Evolutionary conservation across 371 early-diverging fungal genomes (phyloP).

Genomic region (Apophysomyces variabilis): DNA sequence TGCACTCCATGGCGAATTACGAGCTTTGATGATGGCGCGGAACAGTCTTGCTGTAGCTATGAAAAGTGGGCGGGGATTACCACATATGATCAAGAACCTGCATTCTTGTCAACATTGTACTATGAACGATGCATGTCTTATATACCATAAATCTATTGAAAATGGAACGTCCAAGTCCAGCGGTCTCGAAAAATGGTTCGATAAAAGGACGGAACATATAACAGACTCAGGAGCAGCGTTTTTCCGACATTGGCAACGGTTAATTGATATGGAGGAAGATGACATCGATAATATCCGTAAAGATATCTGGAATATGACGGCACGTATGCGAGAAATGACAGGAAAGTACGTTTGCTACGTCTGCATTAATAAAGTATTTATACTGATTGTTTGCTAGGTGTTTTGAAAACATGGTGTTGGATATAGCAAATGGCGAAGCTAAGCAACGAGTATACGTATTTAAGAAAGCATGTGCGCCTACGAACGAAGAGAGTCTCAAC

Average conservation of each 20-base stretch:
- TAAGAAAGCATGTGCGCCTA: not conserved
- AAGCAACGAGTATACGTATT: not conserved
- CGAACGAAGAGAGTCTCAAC: not conserved
- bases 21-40: conserved; percentile 71
- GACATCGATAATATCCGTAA: conserved; percentile 68
- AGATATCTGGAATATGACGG: conserved; percentile 82
- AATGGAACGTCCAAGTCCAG: conserved; percentile 61
- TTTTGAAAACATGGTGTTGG: conserved; percentile 28
- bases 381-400: conserved; percentile 21
- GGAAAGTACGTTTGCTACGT: conserved; percentile 28
- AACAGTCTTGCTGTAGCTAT: conserved; percentile 73
- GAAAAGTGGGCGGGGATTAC: conserved; percentile 46
- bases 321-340: conserved; percentile 39
- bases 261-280: conserved; percentile 82
- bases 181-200: conserved; percentile 65
- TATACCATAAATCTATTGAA: conserved; percentile 78
- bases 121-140: conserved; percentile 64
- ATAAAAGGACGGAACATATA: conserved; percentile 66
- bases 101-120: conserved; percentile 76
- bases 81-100: conserved; percentile 71
- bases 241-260: conserved; percentile 77
- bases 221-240: conserved; percentile 64
- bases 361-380: not conserved
- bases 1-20: conserved; percentile 66
- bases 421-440: not conserved